A percentile compares a stretch with the other conserved stretches of the same genome.
Conservation (phyloP, 129 eudicot species). For the Pseudognaphalium luteoalbum region DNA sequence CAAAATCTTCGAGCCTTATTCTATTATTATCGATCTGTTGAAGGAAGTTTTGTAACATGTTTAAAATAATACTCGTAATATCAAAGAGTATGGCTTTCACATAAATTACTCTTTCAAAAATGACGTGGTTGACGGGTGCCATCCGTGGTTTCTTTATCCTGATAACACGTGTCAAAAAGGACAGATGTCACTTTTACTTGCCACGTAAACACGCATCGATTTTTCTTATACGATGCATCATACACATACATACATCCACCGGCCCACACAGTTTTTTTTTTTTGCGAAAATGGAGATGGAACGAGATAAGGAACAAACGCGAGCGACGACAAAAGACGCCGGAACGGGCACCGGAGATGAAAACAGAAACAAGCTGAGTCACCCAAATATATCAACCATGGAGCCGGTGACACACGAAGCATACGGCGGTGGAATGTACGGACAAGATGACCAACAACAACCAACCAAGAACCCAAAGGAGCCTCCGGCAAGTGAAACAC, state of each 20-base stretch:
- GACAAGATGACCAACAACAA: conserved; percentile 34
- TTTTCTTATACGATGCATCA: neutral
- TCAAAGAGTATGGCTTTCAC: too few relatives aligned
- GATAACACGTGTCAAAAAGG: neutral
- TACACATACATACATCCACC: neutral
- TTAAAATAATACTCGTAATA: too few relatives aligned
- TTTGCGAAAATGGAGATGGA: conserved; percentile 24
- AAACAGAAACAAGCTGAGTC: conserved; percentile 17
- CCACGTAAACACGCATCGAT: neutral
- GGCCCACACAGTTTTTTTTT: neutral
- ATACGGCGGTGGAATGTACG: conserved; percentile 81
- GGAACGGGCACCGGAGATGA: neutral
- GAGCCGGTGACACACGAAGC: conserved; percentile 55
- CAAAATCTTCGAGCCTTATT: too few relatives aligned
- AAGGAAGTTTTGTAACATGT: too few relatives aligned
- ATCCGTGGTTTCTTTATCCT: neutral
- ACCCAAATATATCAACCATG: conserved; percentile 51
- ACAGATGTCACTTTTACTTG: neutral
- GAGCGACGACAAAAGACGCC: conserved; percentile 10
- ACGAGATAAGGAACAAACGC: conserved; percentile 17
- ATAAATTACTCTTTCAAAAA: too few relatives aligned
- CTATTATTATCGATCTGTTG: too few relatives aligned
- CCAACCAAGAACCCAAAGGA: conserved; percentile 16
- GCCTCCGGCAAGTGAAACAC: conserved; percentile 57
- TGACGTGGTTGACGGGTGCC: neutral